These are phyloP conservation scores for Lachnellula arida DNA, from an alignment of 2,329 filamentous ascomycete genomes.

Conservation along the genomic window DNA sequence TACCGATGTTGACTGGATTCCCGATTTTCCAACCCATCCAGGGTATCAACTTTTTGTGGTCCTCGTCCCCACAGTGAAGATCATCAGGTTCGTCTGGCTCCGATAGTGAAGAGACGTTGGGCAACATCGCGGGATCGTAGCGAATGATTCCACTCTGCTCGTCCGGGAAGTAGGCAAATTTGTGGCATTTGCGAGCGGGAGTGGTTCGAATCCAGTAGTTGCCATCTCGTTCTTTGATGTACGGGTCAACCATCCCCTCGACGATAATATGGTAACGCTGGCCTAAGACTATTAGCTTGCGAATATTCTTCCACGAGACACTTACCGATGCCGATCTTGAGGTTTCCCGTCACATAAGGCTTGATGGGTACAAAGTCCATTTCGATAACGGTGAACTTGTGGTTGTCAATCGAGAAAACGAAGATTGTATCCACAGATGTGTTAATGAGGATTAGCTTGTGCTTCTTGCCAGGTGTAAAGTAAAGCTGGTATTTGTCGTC, in stretches of 20 bases:
- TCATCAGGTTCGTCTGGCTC: neutral
- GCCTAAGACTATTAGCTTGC: conserved; percentile 31
- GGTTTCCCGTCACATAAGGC: neutral
- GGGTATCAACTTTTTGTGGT: conserved; percentile 1
- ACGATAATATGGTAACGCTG: conserved; percentile 43
- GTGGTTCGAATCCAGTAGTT: conserved; percentile 49
- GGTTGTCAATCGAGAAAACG: neutral
- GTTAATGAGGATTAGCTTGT: neutral
- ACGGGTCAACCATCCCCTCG: conserved; percentile 34
- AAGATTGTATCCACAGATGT: neutral
- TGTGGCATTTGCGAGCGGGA: conserved; percentile 1
- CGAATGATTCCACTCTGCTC: conserved; percentile 1
- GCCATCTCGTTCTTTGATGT: neutral
- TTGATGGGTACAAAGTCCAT: neutral
- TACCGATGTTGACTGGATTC: conserved; percentile 2
- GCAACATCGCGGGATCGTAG: neutral
- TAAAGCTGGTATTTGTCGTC: too few relatives aligned
- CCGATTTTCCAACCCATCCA: neutral
- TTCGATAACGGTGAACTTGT: neutral
- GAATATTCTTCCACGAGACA: too few relatives aligned
- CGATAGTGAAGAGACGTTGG: neutral
- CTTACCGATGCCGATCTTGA: neutral
- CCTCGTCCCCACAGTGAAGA: neutral
- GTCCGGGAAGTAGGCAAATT: neutral
- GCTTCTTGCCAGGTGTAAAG: neutral